Percentiles rank a stretch among this genome's conserved stretches.
These are phyloP conservation scores for Fistulifera pelliculosa DNA, from an alignment of 108 stramenopile genomes.

Conservation along the genomic window DNA sequence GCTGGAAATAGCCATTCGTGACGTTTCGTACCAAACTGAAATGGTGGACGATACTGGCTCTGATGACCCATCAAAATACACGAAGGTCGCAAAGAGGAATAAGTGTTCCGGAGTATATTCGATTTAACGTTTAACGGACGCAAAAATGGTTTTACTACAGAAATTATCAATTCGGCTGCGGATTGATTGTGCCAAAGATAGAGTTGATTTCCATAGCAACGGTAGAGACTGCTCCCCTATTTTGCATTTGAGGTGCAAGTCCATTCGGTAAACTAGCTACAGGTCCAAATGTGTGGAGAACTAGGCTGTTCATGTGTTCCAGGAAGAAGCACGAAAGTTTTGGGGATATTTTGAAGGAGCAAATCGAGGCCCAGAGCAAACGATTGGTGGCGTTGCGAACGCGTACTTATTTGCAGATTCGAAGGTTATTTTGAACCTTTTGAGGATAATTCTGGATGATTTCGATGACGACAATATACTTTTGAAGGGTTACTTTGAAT, in stretches of 20 bases:
- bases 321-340: constrained; percentile 56
- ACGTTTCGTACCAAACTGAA: constrained; percentile 72
- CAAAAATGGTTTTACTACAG: constrained; percentile 42
- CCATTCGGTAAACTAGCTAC: constrained; percentile 49
- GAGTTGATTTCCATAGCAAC: constrained; percentile 17
- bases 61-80: constrained; percentile 33
- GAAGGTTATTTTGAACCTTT: constrained; percentile 48
- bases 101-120: constrained; percentile 50
- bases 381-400: constrained; percentile 54
- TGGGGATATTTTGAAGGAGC: constrained; percentile 56
- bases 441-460: constrained; percentile 71
- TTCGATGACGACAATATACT: constrained; percentile 37
- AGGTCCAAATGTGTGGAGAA: constrained; percentile 74
- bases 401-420: constrained; percentile 59
- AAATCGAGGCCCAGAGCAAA: constrained; percentile 45
- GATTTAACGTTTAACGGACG: constrained; percentile 78
- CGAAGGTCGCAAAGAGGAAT: constrained; percentile 64
- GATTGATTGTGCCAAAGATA: constrained; percentile 60
- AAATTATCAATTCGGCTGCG: constrained; percentile 71
- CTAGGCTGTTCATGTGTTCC: constrained; percentile 59
- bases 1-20: constrained; percentile 66
- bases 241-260: constrained; percentile 48
- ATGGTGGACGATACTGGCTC: constrained; percentile 7
- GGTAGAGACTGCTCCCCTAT: constrained; percentile 34
- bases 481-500: no score